phyloP scores from a whole-genome alignment of 129 eudicot species.

The Mikania micrantha region DNA sequence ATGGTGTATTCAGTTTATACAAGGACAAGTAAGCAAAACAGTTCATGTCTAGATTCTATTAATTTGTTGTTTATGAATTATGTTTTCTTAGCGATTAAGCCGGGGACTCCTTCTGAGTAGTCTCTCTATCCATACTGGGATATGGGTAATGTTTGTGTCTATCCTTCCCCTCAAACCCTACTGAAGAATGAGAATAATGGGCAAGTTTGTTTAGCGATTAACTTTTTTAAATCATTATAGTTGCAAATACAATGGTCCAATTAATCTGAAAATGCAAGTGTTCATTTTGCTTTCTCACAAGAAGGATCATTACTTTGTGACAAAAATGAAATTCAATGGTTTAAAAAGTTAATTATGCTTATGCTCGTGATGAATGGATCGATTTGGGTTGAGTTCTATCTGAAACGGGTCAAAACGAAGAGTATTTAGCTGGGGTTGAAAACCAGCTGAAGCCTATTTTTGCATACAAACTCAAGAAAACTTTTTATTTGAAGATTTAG shows the following conservation, averaged over 20 bases:
- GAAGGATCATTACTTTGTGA: neutral
- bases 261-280: neutral
- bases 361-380: neutral
- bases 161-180: too few relatives aligned
- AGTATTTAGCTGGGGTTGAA: neutral
- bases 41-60: neutral
- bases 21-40: conserved; percentile 66
- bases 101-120: too few relatives aligned
- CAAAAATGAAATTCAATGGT: neutral
- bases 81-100: too few relatives aligned
- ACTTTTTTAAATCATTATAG: neutral
- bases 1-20: conserved; percentile 82
- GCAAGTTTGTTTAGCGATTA: conserved; percentile 6
- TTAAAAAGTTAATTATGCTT: neutral
- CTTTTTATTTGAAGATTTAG: neutral
- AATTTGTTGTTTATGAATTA: neutral
- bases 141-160: too few relatives aligned
- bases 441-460: neutral
- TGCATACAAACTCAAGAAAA: neutral
- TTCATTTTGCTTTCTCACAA: neutral
- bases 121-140: too few relatives aligned
- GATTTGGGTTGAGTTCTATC: neutral
- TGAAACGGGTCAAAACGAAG: too few relatives aligned
- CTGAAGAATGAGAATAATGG: too few relatives aligned
- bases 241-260: neutral